Percentiles rank a stretch among this genome's conserved stretches.
These are phyloP conservation scores for Stylosanthes scabra DNA, from an alignment of 331 rosid genomes.

Conservation along the genomic window DNA sequence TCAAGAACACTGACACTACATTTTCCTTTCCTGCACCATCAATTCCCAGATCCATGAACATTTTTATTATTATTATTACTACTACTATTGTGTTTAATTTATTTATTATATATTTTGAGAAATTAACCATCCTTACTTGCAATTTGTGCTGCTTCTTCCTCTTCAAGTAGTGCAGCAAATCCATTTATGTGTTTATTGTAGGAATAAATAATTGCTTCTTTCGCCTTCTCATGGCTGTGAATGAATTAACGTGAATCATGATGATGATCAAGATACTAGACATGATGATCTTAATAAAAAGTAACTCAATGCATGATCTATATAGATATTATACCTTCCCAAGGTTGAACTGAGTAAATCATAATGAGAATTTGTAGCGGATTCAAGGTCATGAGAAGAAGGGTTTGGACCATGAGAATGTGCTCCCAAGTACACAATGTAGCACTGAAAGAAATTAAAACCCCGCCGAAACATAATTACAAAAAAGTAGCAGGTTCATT, in stretches of 20 bases:
- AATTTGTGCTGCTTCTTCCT: conserved; percentile 34
- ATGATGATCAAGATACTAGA: no score
- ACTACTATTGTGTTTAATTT: no score
- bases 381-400: conserved; percentile 1
- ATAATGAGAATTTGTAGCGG: conserved; percentile 18
- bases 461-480: no score
- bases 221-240: conserved; percentile 45
- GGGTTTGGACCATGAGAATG: conserved; percentile 36
- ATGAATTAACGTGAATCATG: not conserved
- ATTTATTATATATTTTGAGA: not conserved
- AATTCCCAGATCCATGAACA: not conserved
- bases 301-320: no score
- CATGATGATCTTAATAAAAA: not conserved
- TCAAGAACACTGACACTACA: conserved; percentile 47
- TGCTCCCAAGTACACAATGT: conserved; percentile 39
- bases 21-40: conserved; percentile 34
- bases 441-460: conserved; percentile 30
- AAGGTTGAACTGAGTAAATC: conserved; percentile 30
- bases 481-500: no score
- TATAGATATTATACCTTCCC: conserved; percentile 31
- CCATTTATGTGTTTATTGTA: conserved; percentile 48
- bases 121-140: conserved; percentile 17
- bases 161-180: conserved; percentile 47
- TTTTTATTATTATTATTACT: no score
- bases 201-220: conserved; percentile 46